Base-by-base conservation (phyloP, 1,139 yeast species). In the Blastobotrys elegans region DNA sequence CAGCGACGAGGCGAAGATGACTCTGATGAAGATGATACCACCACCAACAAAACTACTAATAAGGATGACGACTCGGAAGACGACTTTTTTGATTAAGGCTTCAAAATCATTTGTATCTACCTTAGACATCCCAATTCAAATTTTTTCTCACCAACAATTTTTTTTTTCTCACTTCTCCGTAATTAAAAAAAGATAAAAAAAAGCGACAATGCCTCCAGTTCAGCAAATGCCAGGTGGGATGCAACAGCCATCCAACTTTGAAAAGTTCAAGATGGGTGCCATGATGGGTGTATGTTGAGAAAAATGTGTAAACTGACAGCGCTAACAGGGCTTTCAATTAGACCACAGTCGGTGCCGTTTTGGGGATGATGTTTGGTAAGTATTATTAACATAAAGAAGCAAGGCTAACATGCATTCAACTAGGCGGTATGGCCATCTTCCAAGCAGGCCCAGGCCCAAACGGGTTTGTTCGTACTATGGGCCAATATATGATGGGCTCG, bases 401-500 rank as follows among this genome's bases (percentile, higher is more conserved):
- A 24, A 24, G 10, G 22, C 37, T 36, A 41, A 40, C 41, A 11
- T 5, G 16, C 13, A 4, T 33, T 17, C 21, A 8, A n/a, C 17
- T 42, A 60, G 68, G 70, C 20, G 95, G 96, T 24, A 82, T 87
- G 62, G 84, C 97, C 51, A 85, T 94, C 54, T 70, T 88, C 59
- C 94, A 90, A 52, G 82, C 86, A 56, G 99, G 99, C 14, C 90
- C 96, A 16, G 99, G 98, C n/a, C 97, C 98, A 46, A 86, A 88
- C 62, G 99, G 99, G 49, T 88, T 88, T 52, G 84, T 92, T 82
- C 83, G 96, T 71, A 90, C 97, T 5, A 73, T 94, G 62, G 98
- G 98, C 47, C 96, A 90, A 70, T 92, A 89, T 69, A 90, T 94
- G 70, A 82, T 87, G 67, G 97, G 97, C 47, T 88, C 97, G 4